Base-by-base conservation (phyloP, 2,329 filamentous ascomycete genomes). In the Cladosporium sp. region DNA sequence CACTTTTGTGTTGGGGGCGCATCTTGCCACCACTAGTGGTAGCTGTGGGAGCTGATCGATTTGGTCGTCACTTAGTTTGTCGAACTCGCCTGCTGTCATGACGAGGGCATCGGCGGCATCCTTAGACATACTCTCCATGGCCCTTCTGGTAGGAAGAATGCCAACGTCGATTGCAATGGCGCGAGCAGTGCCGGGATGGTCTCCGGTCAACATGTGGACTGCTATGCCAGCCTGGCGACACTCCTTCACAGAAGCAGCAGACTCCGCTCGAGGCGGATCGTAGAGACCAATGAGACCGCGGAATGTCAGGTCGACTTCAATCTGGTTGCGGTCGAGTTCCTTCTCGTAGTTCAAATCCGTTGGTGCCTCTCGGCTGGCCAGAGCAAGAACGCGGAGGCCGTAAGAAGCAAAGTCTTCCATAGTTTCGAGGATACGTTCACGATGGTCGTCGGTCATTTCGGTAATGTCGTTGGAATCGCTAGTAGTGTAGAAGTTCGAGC, bases 201-300 rank as follows among this genome's bases (percentile, higher is more conserved):
- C 91, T 65, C 91, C 91, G n/a, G 91, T 95, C 31, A 94, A 83
- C 91, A 94, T 93, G 78, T 93, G 90, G 5, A 93, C 91, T 68
- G 85, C 85, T 75, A 93, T 92, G 58, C 91, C 91, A 31, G 91
- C 91, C 52, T 84, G 84, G 62, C 89, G 86, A 72, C 90, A 92
- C 72, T 89, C 85, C 23, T 82, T 82, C 64, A 93, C 91, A 7
- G 91, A 88, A 0, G 83, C 84, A 23, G 89, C 90, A 0, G 92
- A 93, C 78, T 96, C 92, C 1, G 88, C 86, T 1, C 92, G 90
- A 62, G 92, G 92, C 4, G 92, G 92, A 71, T 96, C 92, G 74
- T 95, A 94, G 68, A 96, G 89, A 64, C 92, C 92, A 56, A 91
- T 89, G 10, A 97, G 84, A 16, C 93, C 93, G 12, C 91, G 85